Evolutionary conservation across 306 rosid genomes (phyloP).

Genomic region (Sophora flavescens): DNA sequence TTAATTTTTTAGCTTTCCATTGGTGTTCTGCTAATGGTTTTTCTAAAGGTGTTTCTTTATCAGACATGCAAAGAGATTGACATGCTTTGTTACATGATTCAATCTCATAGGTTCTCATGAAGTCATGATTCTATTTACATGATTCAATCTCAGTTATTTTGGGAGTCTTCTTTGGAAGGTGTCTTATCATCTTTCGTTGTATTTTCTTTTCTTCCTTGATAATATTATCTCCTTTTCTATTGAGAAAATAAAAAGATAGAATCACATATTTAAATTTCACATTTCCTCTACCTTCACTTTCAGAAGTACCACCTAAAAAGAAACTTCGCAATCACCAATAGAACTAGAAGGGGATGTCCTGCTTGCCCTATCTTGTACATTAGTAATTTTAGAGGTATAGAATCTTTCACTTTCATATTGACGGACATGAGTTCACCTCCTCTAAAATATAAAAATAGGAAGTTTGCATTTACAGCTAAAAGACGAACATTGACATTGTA

Average conservation of each 20-base stretch:
- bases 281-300: not conserved
- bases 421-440: not conserved
- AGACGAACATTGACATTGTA: not conserved
- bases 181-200: not conserved
- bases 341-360: slow-evolving; percentile 8
- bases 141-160: too few relatives aligned
- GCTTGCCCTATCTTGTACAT: slow-evolving; percentile 18
- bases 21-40: not conserved
- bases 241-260: not conserved
- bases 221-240: too few relatives aligned
- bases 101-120: not conserved
- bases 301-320: slow-evolving; percentile 17
- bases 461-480: slow-evolving; percentile 25
- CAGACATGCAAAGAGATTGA: too few relatives aligned
- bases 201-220: too few relatives aligned
- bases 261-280: slow-evolving; percentile 7
- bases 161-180: not conserved
- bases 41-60: not conserved
- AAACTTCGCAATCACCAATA: slow-evolving; percentile 10
- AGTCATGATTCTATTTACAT: too few relatives aligned
- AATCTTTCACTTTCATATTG: slow-evolving; percentile 22
- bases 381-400: slow-evolving; percentile 16
- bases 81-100: not conserved
- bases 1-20: not conserved
- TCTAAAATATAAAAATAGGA: slow-evolving; percentile 1